phyloP scores from a whole-genome alignment of 768 basidiomycete genomes.

The Psilocybe tampanensis region DNA sequence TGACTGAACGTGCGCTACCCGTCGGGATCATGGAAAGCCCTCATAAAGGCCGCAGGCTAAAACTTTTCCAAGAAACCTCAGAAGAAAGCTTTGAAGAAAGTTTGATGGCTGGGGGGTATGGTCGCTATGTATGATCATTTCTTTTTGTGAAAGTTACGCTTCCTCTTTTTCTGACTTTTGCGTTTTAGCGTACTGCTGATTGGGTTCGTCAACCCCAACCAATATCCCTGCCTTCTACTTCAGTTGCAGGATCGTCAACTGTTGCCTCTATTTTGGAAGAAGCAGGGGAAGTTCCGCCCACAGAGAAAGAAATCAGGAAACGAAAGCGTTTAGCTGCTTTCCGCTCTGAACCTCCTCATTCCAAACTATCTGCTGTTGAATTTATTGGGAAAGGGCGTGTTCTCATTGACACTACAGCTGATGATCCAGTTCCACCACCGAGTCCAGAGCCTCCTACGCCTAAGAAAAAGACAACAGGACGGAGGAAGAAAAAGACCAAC shows the following conservation, averaged over 20 bases:
- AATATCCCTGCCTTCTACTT: conserved; percentile 41
- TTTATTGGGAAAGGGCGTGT: conserved; percentile 73
- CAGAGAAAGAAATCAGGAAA: conserved; percentile 68
- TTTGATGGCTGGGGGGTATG: conserved; percentile 81
- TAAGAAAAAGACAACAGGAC: conserved; percentile 41
- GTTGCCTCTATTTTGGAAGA: conserved; percentile 44
- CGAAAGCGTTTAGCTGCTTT: conserved; percentile 73
- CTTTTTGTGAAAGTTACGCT: neutral
- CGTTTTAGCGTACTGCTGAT: conserved; percentile 54
- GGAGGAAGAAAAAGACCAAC: conserved; percentile 54
- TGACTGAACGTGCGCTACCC: conserved; percentile 29
- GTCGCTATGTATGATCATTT: conserved; percentile 59
- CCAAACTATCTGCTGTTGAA: conserved; percentile 61
- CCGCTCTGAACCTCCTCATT: conserved; percentile 38
- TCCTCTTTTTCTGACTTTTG: conserved; percentile 13
- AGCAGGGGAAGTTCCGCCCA: conserved; percentile 39
- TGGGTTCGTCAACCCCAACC: conserved; percentile 63
- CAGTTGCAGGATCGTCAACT: conserved; percentile 42
- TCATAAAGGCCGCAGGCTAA: conserved; percentile 69
- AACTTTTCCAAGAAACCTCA: conserved; percentile 79
- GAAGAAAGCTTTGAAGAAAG: conserved; percentile 87
- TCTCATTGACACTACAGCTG: conserved; percentile 56
- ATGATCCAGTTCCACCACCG: conserved; percentile 32
- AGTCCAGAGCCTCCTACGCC: conserved; percentile 32
- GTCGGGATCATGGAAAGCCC: conserved; percentile 74